Percentiles rank a stretch among this genome's conserved stretches.
Conservation (phyloP, 139 green algal genomes). For the Tetraselmis chui region DNA sequence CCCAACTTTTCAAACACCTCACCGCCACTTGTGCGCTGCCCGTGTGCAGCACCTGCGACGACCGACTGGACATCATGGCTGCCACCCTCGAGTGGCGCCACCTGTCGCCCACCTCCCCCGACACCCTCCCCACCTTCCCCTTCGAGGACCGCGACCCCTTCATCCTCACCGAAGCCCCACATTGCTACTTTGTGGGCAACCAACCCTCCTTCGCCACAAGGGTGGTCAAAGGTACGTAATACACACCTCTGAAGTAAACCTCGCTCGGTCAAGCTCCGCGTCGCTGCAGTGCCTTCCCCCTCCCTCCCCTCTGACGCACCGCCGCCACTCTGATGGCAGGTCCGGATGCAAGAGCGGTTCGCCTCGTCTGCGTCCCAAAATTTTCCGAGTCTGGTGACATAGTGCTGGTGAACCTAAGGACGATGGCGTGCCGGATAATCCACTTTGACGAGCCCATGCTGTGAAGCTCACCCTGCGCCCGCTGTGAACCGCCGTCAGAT, state of each 20-base stretch:
- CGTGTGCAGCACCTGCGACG: slow-evolving; percentile 15
- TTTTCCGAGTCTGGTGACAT: slow-evolving; percentile 60
- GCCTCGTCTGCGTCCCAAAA: slow-evolving; percentile 66
- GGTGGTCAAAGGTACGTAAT: slow-evolving; percentile 30
- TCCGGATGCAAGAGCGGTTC: slow-evolving; percentile 33
- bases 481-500: too few species aligned
- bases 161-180: slow-evolving; percentile 71
- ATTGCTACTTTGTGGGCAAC: slow-evolving; percentile 91
- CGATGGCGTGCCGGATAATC: slow-evolving; percentile 66
- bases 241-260: background rate
- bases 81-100: slow-evolving; percentile 76
- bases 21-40: too few species aligned
- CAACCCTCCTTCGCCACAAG: slow-evolving; percentile 71
- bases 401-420: slow-evolving; percentile 82
- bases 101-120: slow-evolving; percentile 86
- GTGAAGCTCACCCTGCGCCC: too few species aligned
- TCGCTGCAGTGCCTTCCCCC: background rate
- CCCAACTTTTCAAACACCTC: too few species aligned
- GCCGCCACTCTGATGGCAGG: slow-evolving; percentile 22
- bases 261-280: background rate
- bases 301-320: background rate
- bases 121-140: slow-evolving; percentile 92
- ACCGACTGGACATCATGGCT: slow-evolving; percentile 60
- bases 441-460: slow-evolving; percentile 41
- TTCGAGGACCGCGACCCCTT: slow-evolving; percentile 88